A percentile compares a stretch with the other conserved stretches of the same genome.
These are phyloP conservation scores for Argentina anserina DNA, from an alignment of 306 rosid genomes.

Conservation along the genomic window DNA sequence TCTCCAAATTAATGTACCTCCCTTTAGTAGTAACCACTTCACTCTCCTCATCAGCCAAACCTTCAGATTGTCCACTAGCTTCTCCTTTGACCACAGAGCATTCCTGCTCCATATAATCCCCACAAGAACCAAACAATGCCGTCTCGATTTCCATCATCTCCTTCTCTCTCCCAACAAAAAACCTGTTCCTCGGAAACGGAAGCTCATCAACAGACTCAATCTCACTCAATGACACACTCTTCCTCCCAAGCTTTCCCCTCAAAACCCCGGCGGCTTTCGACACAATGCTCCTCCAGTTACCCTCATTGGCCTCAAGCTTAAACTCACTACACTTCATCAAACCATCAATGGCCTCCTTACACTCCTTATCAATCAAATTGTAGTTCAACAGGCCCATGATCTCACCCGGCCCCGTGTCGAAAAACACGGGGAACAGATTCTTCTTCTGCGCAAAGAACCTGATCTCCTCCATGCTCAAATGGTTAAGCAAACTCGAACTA, in stretches of 20 bases:
- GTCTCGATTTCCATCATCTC: slow-evolving; percentile 73
- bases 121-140: slow-evolving; percentile 48
- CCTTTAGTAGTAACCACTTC: slow-evolving; percentile 42
- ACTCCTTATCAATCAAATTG: slow-evolving; percentile 52
- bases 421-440: slow-evolving; percentile 73
- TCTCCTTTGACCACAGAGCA: slow-evolving; percentile 44
- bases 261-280: slow-evolving; percentile 51
- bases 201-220: slow-evolving; percentile 45
- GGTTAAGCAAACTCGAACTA: slow-evolving; percentile 52
- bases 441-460: slow-evolving; percentile 85
- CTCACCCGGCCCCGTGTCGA: slow-evolving; percentile 54
- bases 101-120: slow-evolving; percentile 46
- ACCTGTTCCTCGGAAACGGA: slow-evolving; percentile 58
- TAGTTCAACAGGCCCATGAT: slow-evolving; percentile 47
- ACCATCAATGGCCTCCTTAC: slow-evolving; percentile 68
- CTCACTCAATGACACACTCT: slow-evolving; percentile 39
- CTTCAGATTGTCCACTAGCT: slow-evolving; percentile 67
- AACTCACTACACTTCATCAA: slow-evolving; percentile 55
- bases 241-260: slow-evolving; percentile 70
- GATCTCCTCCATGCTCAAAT: slow-evolving; percentile 62
- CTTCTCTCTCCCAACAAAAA: slow-evolving; percentile 73
- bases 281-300: slow-evolving; percentile 64
- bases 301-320: slow-evolving; percentile 60
- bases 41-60: slow-evolving; percentile 78
- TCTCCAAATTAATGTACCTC: slow-evolving; percentile 63